Evolutionary conservation across 352 stramenopile species (phyloP), one percentile per base, ranked within the genome.

Genomic region (Plasmopara halstedii): DNA sequence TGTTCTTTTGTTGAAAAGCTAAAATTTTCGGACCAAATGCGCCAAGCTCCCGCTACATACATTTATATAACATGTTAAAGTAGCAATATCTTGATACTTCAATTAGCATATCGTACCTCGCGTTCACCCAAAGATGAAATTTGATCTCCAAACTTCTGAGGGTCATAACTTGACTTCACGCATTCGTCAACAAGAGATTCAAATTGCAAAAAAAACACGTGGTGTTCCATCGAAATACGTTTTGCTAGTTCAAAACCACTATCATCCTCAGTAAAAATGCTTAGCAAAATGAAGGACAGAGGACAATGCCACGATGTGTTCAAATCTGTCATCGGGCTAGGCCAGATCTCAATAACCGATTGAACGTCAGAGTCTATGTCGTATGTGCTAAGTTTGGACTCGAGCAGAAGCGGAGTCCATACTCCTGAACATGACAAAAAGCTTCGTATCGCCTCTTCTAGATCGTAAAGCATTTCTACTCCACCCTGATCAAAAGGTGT

Each of bases 171-270:
- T 43, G 61, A 52, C 33, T 71, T 73, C 2, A 86, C 43, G 21
- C 70, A 75, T 22, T 84, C 73, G 2, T 86, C 66, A 3, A 78
- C 19, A 3, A 85, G 61, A 10, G 54, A 18, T 6, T 86, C 74
- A 4, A 83, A 21, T 34, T 70, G 56, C 20, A 70, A 18, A 3
- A 70, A 49, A 17, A 56, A 29, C 21, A 86, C 33, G 8, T 57
- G 32, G 11, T 75, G 65, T 14, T 86, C 70, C 0, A 20, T 10
- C 8, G 69, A 59, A 11, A 83, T 35, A 18, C 55, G 53, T 17
- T 42, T 53, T 6, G 58, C 60, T 23, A 67, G 19, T 4, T 38
- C 47, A 9, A 50, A 26, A 0, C 56, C 58, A 19, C 8, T 41
- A 21, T 42, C 60, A 29, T 66, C 67, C 25, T 64, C 66, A 15